Evolutionary conservation across 371 early-diverging fungal species (phyloP), one percentile per base, ranked within the genome.

Genomic region (Umbelopsis sp.): DNA sequence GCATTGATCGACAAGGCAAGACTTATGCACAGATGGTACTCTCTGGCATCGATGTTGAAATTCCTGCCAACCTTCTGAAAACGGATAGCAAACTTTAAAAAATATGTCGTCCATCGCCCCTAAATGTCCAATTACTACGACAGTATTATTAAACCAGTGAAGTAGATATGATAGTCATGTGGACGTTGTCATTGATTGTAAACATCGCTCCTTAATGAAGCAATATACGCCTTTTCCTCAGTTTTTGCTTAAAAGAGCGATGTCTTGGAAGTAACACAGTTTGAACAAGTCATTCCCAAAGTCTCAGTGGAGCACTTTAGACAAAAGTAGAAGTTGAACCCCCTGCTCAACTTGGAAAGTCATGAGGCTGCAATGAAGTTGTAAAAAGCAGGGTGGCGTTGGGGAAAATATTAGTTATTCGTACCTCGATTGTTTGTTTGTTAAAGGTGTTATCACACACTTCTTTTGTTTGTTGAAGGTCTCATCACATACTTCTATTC

Each of bases 1-100:
- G 84, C 25, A 70, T 91, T 67, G 92, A 92, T 80, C 81, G 89
- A 44, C 91, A 92, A 71, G 92, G 92, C 64, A 92, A 92, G 70
- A 89, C 91, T 0, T 92, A 86, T 77, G 92, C 88, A 11, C 91
- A 91, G 70, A 78, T 89, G 69, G 76, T 90, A 22, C 73, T 92
- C 11, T 80, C 83, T 41, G 77, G 80, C 0, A 72, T 85, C 51
- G 81, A 85, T 51, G 81, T 92, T 50, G 86, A 87, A 45, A 77
- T 89, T 1, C 92, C 92, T 67, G 78, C 79, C 25, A 76, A 80
- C 25, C 68, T 86, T 50, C 24, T 86, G 32, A 72, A 78, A 5
- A 50, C 71, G 18, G 70, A 66, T 12, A 73, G 84, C 38, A 86
- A 76, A 41, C 73, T 89, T 63, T 89, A 81, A 76, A 81, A 76